Conservation (phyloP, 192 early-diverging fungal species). For the Thamnidium elegans region DNA sequence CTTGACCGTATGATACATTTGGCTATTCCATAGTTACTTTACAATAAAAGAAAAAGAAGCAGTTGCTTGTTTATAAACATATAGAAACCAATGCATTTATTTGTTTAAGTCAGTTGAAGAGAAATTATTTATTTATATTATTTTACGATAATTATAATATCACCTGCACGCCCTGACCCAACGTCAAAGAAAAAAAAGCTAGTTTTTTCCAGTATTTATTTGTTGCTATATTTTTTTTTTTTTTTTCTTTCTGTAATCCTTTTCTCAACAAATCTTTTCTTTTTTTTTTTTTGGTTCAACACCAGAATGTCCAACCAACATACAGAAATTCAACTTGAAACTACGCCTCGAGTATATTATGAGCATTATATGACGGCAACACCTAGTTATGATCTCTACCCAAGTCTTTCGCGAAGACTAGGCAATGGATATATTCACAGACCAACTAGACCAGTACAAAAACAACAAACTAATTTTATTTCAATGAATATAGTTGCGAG, state of each 20-base stretch:
- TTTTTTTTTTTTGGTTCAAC: constrained; percentile 13
- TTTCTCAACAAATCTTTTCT: constrained; percentile 10
- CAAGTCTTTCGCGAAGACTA: constrained; percentile 24
- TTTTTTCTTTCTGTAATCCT: not conserved
- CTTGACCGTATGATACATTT: too few relatives aligned
- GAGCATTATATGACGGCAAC: constrained; percentile 21
- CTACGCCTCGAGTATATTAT: constrained; percentile 28
- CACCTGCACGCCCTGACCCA: not conserved
- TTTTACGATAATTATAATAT: constrained; percentile 4
- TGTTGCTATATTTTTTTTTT: too few relatives aligned
- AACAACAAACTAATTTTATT: constrained; percentile 11
- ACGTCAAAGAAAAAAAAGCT: constrained; percentile 8
- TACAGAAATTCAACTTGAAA: constrained; percentile 20
- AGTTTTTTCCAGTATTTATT: not conserved
- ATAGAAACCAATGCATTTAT: too few relatives aligned
- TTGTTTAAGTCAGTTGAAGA: too few relatives aligned
- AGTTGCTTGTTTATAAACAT: too few relatives aligned
- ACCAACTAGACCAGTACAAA: constrained; percentile 6
- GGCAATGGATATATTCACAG: constrained; percentile 27
- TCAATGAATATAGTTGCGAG: constrained; percentile 10
- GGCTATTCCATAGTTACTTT: too few relatives aligned
- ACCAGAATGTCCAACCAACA: constrained; percentile 12
- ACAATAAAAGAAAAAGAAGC: too few relatives aligned
- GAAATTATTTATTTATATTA: not conserved
- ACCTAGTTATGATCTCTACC: constrained; percentile 34